These are phyloP conservation scores for Arthrobotrys sphaeroides DNA, from an alignment of 2,329 filamentous ascomycete species.

Conservation along the genomic window DNA sequence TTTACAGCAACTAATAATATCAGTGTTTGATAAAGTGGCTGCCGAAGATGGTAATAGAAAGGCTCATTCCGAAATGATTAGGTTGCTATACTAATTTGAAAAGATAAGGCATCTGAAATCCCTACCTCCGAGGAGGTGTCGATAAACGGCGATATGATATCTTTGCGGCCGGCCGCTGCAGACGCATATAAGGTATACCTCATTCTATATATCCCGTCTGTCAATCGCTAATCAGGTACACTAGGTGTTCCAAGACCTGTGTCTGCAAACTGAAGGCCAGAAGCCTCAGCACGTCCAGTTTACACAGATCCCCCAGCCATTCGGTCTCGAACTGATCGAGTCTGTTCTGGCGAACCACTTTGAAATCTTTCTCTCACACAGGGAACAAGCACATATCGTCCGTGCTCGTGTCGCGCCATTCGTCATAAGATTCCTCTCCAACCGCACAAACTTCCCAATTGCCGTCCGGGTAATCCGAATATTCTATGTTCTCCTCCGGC, in stretches of 20 bases:
- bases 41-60: slow-evolving; percentile 75
- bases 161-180: slow-evolving; percentile 77
- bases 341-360: slow-evolving; percentile 86
- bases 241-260: slow-evolving; percentile 87
- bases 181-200: slow-evolving; percentile 77
- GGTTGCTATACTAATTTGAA: slow-evolving; percentile 57
- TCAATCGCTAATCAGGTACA: slow-evolving; percentile 13
- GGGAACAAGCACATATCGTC: slow-evolving; percentile 82
- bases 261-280: slow-evolving; percentile 84
- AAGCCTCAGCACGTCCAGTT: slow-evolving; percentile 83
- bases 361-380: slow-evolving; percentile 78
- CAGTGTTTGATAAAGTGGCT: slow-evolving; percentile 90
- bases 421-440: slow-evolving; percentile 78
- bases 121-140: slow-evolving; percentile 74
- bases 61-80: neutral
- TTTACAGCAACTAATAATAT: slow-evolving; percentile 88
- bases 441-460: slow-evolving; percentile 79
- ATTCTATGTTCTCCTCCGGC: slow-evolving; percentile 79
- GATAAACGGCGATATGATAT: slow-evolving; percentile 71
- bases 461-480: slow-evolving; percentile 85
- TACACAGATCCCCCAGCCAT: slow-evolving; percentile 78
- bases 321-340: slow-evolving; percentile 90
- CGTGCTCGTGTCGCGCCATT: slow-evolving; percentile 82
- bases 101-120: slow-evolving; percentile 62
- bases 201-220: neutral